These are phyloP conservation scores for Penicillium oxalicum DNA, from an alignment of 2,329 filamentous ascomycete species.

Conservation along the genomic window DNA sequence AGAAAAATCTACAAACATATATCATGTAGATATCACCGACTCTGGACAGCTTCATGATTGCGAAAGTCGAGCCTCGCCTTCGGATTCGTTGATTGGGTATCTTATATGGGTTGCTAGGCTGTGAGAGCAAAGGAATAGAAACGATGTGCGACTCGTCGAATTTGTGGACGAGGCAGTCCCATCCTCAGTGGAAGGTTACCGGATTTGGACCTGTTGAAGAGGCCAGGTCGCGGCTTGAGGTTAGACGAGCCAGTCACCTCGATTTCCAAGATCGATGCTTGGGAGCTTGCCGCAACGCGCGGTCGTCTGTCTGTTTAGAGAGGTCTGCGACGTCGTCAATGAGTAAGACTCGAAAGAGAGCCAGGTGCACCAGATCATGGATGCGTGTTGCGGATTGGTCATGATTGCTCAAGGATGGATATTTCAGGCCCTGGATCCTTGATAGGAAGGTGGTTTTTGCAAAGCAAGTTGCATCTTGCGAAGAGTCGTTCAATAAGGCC, in stretches of 20 bases:
- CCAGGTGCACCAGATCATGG: not conserved
- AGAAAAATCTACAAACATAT: not conserved
- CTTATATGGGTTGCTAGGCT: conserved; percentile 2
- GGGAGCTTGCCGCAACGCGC: too few relatives aligned
- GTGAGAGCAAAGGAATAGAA: not conserved
- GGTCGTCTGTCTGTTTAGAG: too few relatives aligned
- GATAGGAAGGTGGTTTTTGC: not conserved
- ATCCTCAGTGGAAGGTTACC: too few relatives aligned
- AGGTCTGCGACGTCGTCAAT: too few relatives aligned
- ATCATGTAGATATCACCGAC: not conserved
- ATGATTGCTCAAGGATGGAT: not conserved
- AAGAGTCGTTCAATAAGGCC: conserved; percentile 63
- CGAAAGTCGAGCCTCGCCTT: conserved; percentile 1
- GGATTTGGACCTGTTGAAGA: too few relatives aligned
- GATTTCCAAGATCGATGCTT: too few relatives aligned
- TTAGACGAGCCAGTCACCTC: too few relatives aligned
- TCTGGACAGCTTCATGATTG: not conserved
- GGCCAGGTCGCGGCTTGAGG: too few relatives aligned
- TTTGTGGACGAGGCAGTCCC: not conserved
- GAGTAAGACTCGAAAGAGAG: too few relatives aligned
- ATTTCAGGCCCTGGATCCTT: not conserved
- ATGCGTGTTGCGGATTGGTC: not conserved
- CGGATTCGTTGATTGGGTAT: conserved; percentile 13
- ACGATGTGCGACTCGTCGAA: not conserved
- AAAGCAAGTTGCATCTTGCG: not conserved